Percentiles rank a stretch among this genome's conserved stretches.
These are phyloP conservation scores for barrel medic (Medicago truncatula) DNA, from an alignment of 306 rosid genomes.

Conservation along the genomic window MtrunA17r5.0-ANR NC_053042.1:43943501-43944000, in stretches of 20 bases:
- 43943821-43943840: conserved; percentile 79
- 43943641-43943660: conserved; percentile 84
- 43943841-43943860: conserved; percentile 58
- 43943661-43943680: conserved; percentile 91
- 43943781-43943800: conserved; percentile 54
- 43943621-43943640: conserved; percentile 88
- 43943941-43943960: conserved; percentile 82
- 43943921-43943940: conserved; percentile 83
- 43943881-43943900: conserved; percentile 89
- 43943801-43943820: conserved; percentile 70
- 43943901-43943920: conserved; percentile 80
- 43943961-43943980: conserved; percentile 89
- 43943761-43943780: conserved; percentile 57
- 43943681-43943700: conserved; percentile 79
- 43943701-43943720: conserved; percentile 81
- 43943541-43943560: conserved; percentile 23
- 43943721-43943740: conserved; percentile 87
- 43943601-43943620: conserved; percentile 36
- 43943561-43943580: conserved; percentile 11
- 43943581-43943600: conserved; percentile 21
- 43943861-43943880: conserved; percentile 54
- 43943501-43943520: conserved; percentile 94
- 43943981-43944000: conserved; percentile 83
- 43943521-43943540: conserved; percentile 42
- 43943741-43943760: conserved; percentile 58